Percentiles rank a stretch among this genome's conserved stretches.
Evolutionary conservation across 768 basidiomycete genomes (phyloP).

Genomic region (Suillus subaureus): DNA sequence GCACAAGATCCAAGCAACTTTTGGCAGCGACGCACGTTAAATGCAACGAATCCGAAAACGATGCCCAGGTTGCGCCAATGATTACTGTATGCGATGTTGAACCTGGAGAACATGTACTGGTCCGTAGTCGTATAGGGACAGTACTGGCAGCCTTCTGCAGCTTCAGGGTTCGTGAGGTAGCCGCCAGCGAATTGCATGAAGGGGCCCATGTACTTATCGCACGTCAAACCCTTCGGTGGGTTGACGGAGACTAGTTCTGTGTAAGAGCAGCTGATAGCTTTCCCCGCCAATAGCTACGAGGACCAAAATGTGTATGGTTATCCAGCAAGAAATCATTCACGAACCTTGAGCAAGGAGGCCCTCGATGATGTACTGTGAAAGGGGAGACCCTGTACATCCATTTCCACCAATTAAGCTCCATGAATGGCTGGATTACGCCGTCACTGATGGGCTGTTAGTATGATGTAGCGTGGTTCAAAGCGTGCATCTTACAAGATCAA

Average conservation of each 20-base stretch:
- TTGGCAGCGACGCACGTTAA: constrained; percentile 40
- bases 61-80: constrained; percentile 52
- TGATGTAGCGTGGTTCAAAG: not conserved
- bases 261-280: constrained; percentile 56
- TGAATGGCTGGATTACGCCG: constrained; percentile 67
- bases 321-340: constrained; percentile 14
- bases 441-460: constrained; percentile 34
- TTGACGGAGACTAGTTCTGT: constrained; percentile 74
- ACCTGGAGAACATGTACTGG: constrained; percentile 41
- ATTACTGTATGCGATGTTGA: constrained; percentile 62
- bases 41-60: constrained; percentile 43
- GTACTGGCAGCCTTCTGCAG: constrained; percentile 65
- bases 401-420: constrained; percentile 64
- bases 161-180: constrained; percentile 70
- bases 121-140: constrained; percentile 69
- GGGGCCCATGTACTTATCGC: constrained; percentile 65
- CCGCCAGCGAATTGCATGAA: constrained; percentile 69
- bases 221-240: constrained; percentile 77
- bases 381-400: constrained; percentile 68
- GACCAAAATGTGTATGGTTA: not conserved
- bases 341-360: constrained; percentile 47
- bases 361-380: constrained; percentile 58
- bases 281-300: constrained; percentile 52
- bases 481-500: constrained; percentile 45
- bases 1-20: not conserved